A percentile compares a stretch with the other conserved stretches of the same genome.
Evolutionary conservation across 768 basidiomycete genomes (phyloP).

Genomic region (Suillus subaureus): DNA sequence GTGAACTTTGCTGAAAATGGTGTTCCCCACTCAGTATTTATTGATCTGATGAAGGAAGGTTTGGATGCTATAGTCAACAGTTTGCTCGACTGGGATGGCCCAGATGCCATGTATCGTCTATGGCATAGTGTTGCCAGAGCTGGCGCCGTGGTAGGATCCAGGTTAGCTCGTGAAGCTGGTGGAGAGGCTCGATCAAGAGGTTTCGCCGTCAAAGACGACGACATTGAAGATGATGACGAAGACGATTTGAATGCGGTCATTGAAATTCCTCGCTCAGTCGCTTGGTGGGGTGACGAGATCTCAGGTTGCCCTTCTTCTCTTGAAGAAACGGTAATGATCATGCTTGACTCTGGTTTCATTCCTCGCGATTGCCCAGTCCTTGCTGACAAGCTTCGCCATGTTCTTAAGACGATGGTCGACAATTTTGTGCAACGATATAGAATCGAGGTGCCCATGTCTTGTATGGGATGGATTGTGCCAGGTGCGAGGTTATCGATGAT

Average conservation of each 20-base stretch:
- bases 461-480: constrained; percentile 63
- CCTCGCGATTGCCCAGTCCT: constrained; percentile 53
- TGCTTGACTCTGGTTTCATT: constrained; percentile 62
- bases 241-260: constrained; percentile 30
- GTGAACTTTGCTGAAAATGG: constrained; percentile 69
- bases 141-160: constrained; percentile 45
- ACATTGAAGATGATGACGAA: constrained; percentile 42
- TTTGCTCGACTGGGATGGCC: constrained; percentile 48
- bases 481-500: constrained; percentile 32
- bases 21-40: constrained; percentile 47
- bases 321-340: constrained; percentile 59
- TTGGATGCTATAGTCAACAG: constrained; percentile 39
- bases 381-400: constrained; percentile 52
- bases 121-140: constrained; percentile 42
- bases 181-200: constrained; percentile 45
- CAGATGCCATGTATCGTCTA: constrained; percentile 42
- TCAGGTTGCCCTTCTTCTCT: constrained; percentile 62
- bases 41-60: constrained; percentile 37
- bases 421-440: constrained; percentile 44
- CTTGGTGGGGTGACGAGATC: constrained; percentile 71
- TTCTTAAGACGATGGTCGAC: constrained; percentile 48
- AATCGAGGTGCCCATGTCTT: constrained; percentile 59
- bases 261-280: constrained; percentile 46
- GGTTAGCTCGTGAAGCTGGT: constrained; percentile 38
- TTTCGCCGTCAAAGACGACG: constrained; percentile 39